A percentile compares a stretch with the other conserved stretches of the same genome.
Evolutionary conservation across 805 yeast species (phyloP).

Genomic region (Yarrowia phangngaensis): DNA sequence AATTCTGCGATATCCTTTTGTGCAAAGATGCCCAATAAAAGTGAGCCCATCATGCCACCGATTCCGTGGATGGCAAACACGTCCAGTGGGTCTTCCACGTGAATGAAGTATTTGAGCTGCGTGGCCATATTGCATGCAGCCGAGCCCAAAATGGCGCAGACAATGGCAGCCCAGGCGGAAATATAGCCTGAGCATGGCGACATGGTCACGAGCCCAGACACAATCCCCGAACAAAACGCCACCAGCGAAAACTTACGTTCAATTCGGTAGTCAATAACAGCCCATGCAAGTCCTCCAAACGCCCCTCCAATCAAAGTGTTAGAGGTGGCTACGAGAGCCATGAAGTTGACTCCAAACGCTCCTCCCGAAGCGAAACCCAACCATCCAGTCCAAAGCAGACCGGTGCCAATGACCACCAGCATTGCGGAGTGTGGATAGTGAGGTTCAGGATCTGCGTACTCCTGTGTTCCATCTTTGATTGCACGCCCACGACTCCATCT

Average conservation of each 20-base stretch:
- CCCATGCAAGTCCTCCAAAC: slow-evolving; percentile 47
- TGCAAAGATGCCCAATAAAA: slow-evolving; percentile 87
- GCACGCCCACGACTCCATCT: slow-evolving; percentile 49
- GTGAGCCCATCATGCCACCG: slow-evolving; percentile 79
- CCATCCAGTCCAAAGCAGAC: slow-evolving; percentile 72
- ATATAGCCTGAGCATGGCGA: slow-evolving; percentile 97
- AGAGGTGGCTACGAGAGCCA: slow-evolving; percentile 45
- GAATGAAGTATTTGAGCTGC: slow-evolving; percentile 65
- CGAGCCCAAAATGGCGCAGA: slow-evolving; percentile 71
- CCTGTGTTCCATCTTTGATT: slow-evolving; percentile 52
- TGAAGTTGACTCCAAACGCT: slow-evolving; percentile 39
- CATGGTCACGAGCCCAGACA: slow-evolving; percentile 90
- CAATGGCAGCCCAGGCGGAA: slow-evolving; percentile 75
- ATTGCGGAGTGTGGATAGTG: slow-evolving; percentile 65
- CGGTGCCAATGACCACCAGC: slow-evolving; percentile 64
- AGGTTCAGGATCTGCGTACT: slow-evolving; percentile 40
- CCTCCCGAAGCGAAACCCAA: slow-evolving; percentile 76
- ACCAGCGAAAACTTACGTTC: slow-evolving; percentile 90
- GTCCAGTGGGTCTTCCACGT: slow-evolving; percentile 92
- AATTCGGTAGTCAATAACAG: slow-evolving; percentile 45
- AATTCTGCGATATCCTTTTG: background rate
- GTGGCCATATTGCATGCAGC: slow-evolving; percentile 80
- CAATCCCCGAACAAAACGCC: slow-evolving; percentile 90
- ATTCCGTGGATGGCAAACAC: slow-evolving; percentile 89
- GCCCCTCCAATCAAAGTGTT: slow-evolving; percentile 54